A percentile compares a stretch with the other conserved stretches of the same genome.
Evolutionary conservation across 2,329 filamentous ascomycete genomes (phyloP).

Genomic region (Fusarium sp.): DNA sequence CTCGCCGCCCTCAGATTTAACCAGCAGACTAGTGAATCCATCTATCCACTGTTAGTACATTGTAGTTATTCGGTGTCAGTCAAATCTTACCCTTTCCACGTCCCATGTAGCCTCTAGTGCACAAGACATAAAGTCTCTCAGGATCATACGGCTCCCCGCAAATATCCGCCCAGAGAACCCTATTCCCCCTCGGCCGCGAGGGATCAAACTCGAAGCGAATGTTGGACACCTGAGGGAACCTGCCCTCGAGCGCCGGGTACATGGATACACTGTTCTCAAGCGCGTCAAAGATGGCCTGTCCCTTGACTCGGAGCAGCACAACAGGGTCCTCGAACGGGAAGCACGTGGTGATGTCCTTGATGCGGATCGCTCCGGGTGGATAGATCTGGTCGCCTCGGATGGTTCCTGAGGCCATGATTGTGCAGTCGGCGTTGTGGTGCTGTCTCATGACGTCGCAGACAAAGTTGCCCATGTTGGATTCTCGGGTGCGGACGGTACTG

Average conservation of each 20-base stretch:
- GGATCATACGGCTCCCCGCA: constrained; percentile 67
- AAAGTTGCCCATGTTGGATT: constrained; percentile 90
- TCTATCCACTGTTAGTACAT: constrained; percentile 57
- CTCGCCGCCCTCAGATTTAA: constrained; percentile 75
- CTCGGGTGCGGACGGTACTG: constrained; percentile 75
- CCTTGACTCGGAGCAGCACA: constrained; percentile 75
- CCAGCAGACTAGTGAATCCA: constrained; percentile 78
- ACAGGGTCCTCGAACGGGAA: constrained; percentile 94
- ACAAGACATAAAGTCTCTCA: constrained; percentile 72
- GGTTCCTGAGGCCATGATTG: constrained; percentile 84
- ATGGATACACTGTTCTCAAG: constrained; percentile 83
- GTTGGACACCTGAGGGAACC: constrained; percentile 87
- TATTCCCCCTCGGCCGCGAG: constrained; percentile 62
- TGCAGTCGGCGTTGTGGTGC: constrained; percentile 81
- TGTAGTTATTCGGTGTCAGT: background rate
- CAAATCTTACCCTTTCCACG: constrained; percentile 69
- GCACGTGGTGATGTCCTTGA: constrained; percentile 86
- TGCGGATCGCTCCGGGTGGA: constrained; percentile 75
- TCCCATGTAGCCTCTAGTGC: constrained; percentile 87
- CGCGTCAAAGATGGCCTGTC: constrained; percentile 76
- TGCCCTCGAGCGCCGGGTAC: constrained; percentile 82
- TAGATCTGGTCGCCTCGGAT: constrained; percentile 91
- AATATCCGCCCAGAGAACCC: constrained; percentile 70
- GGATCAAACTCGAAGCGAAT: constrained; percentile 79
- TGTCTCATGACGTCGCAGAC: constrained; percentile 90